Evolutionary conservation across 1,139 yeast species (phyloP).

Genomic region (Groenewaldozyma auringiensis): DNA sequence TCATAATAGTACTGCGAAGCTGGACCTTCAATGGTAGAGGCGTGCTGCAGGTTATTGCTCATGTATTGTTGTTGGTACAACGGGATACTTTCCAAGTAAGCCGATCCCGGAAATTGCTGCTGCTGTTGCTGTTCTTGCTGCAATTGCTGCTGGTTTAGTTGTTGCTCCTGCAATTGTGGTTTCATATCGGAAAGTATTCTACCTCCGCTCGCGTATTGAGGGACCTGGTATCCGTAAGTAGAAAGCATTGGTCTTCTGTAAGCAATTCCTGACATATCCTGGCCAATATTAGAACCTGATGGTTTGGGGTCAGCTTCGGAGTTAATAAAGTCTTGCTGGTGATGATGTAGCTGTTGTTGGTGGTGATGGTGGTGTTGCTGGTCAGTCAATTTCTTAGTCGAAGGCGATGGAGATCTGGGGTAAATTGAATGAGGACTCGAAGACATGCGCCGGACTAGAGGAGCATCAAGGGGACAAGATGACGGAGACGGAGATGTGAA

Average conservation of each 20-base stretch:
- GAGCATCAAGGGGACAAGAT: background rate
- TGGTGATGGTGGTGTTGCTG: slow-evolving; percentile 1
- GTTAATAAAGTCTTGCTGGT: slow-evolving; percentile 1
- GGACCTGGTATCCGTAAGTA: background rate
- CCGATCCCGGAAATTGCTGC: background rate
- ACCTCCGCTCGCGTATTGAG: background rate
- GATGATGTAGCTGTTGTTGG: slow-evolving; percentile 1
- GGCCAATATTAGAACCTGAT: too few relatives aligned
- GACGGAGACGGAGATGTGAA: slow-evolving; percentile 1
- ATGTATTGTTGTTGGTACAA: background rate
- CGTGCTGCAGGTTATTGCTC: background rate
- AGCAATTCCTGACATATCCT: too few relatives aligned
- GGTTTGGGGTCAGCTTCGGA: too few relatives aligned
- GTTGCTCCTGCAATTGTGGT: background rate
- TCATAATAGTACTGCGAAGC: background rate
- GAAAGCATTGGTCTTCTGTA: background rate
- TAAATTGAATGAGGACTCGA: background rate
- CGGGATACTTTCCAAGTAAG: background rate
- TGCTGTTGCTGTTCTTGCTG: background rate
- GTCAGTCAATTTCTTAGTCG: background rate
- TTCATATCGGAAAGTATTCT: background rate
- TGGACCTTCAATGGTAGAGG: too few relatives aligned
- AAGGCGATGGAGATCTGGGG: background rate
- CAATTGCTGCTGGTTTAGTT: background rate
- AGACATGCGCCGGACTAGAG: slow-evolving; percentile 1